Conservation (phyloP, 2,329 filamentous ascomycete genomes). For the Dryadomyces sulphureus region DNA sequence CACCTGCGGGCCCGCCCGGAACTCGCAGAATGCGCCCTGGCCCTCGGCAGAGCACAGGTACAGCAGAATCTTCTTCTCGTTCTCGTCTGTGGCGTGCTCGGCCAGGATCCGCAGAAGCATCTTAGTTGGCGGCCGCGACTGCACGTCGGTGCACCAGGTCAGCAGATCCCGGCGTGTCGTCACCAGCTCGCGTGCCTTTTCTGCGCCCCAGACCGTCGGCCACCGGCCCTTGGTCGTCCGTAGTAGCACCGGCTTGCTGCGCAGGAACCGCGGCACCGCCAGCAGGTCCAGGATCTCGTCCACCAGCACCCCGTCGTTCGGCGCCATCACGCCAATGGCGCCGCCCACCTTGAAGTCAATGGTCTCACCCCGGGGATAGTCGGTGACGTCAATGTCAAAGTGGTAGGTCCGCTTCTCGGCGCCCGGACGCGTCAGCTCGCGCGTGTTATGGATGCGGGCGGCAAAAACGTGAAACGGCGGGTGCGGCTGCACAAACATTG, state of each 20-base stretch:
- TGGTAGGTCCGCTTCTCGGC: slow-evolving; percentile 96
- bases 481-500: slow-evolving; percentile 84
- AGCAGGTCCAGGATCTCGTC: slow-evolving; percentile 75
- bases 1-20: slow-evolving; percentile 77
- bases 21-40: slow-evolving; percentile 83
- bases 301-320: slow-evolving; percentile 63
- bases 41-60: slow-evolving; percentile 84
- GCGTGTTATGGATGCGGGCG: slow-evolving; percentile 69
- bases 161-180: slow-evolving; percentile 86
- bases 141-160: slow-evolving; percentile 89
- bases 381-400: slow-evolving; percentile 91
- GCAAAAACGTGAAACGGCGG: slow-evolving; percentile 85
- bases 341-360: slow-evolving; percentile 95
- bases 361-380: slow-evolving; percentile 69
- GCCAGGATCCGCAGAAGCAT: slow-evolving; percentile 70
- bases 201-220: slow-evolving; percentile 97
- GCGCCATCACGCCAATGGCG: slow-evolving; percentile 83
- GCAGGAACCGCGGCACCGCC: slow-evolving; percentile 63
- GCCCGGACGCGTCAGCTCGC: slow-evolving; percentile 74
- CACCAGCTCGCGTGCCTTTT: slow-evolving; percentile 67
- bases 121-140: slow-evolving; percentile 86
- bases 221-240: slow-evolving; percentile 72
- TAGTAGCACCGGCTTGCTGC: slow-evolving; percentile 69
- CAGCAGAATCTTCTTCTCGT: slow-evolving; percentile 77
- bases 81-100: slow-evolving; percentile 63